Base-by-base conservation (phyloP, 2,329 filamentous ascomycete genomes). In the Fusarium hainanense region DNA sequence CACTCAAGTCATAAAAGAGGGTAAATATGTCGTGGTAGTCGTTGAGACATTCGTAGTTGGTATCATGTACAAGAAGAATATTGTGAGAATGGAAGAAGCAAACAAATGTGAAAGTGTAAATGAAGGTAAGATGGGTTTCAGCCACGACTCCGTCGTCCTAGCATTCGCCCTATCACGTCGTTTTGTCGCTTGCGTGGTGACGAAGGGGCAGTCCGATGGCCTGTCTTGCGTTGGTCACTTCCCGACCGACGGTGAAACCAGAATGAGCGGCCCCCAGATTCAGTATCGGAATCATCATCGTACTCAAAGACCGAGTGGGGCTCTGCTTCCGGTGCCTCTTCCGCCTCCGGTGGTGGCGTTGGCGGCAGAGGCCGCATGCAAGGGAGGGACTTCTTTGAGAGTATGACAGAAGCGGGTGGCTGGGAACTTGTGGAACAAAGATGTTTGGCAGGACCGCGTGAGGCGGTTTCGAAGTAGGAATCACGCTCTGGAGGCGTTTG, bases 261-360 rank as follows among this genome's bases (percentile, higher is more conserved):
- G 55, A 85, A 83, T 20, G 83, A 77, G 7, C 79, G 77, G n/a
- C 68, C 62, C 5, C 58, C 66, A 32, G 52, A 74, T 71, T 84
- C 82, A 14, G 74, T 75, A 70, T 84, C 82, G 16, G 75, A 76
- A 61, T 86, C 84, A 62, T 86, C 83, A 62, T 86, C 84, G 16
- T 79, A 70, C 44, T 86, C 85, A 64, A 87, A 87, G 25, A 86
- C 81, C 4, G 84, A 86, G n/a, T 80, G 74, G 12, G 73, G 68
- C 50, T 73, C 71, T 46, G 28, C 42, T 27, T 57, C 58, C 40
- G 51, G 37, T 23, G 54, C 68, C 13, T 64, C 43, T 34, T 65
- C 59, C 52, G 46, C 44, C 47, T 71, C 71, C 8, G 62, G 63
- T 47, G 75, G 74, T 20, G 75, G 58, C 48, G 68, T 71, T 27